phyloP scores from a whole-genome alignment of 1,284 basidiomycete species.

The Rhodotorula sp. region DNA sequence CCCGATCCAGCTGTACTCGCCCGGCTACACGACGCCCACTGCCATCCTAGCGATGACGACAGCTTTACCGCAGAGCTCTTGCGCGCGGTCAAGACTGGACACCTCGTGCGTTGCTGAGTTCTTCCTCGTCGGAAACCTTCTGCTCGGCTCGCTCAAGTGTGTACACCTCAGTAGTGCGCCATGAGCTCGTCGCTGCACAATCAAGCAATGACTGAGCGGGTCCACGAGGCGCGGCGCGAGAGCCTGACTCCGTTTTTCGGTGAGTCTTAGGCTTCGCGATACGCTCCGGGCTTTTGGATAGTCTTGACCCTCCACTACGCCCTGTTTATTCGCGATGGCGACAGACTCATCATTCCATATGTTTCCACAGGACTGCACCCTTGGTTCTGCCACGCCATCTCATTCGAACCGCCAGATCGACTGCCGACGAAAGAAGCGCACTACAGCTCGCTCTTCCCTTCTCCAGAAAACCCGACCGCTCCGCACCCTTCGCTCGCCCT shows the following conservation, averaged over 20 bases:
- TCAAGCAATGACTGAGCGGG: slow-evolving; percentile 28
- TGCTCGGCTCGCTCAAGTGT: background rate
- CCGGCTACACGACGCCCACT: slow-evolving; percentile 51
- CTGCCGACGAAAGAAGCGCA: slow-evolving; percentile 59
- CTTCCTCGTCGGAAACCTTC: background rate
- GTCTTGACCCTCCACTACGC: background rate
- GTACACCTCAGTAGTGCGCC: slow-evolving; percentile 25
- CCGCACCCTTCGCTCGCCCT: slow-evolving; percentile 9
- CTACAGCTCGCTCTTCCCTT: slow-evolving; percentile 62
- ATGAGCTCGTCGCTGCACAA: slow-evolving; percentile 41
- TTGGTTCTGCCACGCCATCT: slow-evolving; percentile 73
- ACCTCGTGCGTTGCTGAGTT: background rate
- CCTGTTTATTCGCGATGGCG: background rate
- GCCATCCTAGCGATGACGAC: slow-evolving; percentile 50
- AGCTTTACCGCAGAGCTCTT: background rate
- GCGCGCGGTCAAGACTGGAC: background rate
- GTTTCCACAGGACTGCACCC: slow-evolving; percentile 63
- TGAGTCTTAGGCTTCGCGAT: background rate
- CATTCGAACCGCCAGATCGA: slow-evolving; percentile 48
- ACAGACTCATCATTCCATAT: slow-evolving; percentile 50
- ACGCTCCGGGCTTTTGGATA: background rate
- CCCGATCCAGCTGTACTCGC: slow-evolving; percentile 19
- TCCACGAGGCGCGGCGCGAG: slow-evolving; percentile 12
- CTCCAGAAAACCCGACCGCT: background rate
- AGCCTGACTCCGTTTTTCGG: slow-evolving; percentile 49